Evolutionary conservation across 306 rosid species (phyloP), one percentile per base, ranked within the genome.

Genomic region (Macrotyloma uniflorum): DNA sequence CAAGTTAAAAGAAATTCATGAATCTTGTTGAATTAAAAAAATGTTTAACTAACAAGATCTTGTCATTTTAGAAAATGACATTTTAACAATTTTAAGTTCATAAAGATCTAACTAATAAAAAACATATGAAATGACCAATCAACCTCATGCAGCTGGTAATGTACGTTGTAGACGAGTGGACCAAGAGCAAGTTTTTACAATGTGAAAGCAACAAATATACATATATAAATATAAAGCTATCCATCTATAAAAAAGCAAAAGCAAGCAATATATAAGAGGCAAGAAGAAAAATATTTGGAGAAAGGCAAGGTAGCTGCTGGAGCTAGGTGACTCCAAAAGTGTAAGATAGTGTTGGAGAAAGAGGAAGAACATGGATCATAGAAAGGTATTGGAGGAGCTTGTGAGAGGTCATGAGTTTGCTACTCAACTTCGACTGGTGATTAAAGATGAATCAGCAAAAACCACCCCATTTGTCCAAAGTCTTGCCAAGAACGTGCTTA

Each of bases 371-470:
- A 42, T 64, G 28, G 69, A 26, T 57, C n/a, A 42, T 5, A 73
- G 13, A 4, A 80, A 64, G 74, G 78, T 78, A 5, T 19, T 69
- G 16, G 71, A 85, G 7, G 88, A 87, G 80, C 80, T 90, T 12
- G 58, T 75, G 57, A 76, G 81, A 57, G 96, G 96, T 23, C 83
- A 72, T 6, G 76, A 87, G 2, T 38, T 65, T 10, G 87, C 83
- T 0, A 69, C 43, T 10, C 59, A 84, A 78, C 90, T 90, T 57
- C 63, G 77, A 24, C 6, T 53, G 42, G 2, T 75, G 4, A 36
- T n/a, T 2, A 18, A 18, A 16, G 76, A 67, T 14, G 72, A 12
- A 0, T 49, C 63, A 5, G 69, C 61, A 2, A n/a, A 66, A 0
- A 6, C 11, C 7, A 10, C 20, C 4, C 45, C 58, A 9, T 51